Percentiles rank a stretch among this genome's conserved stretches.
These are phyloP conservation scores for Speleostelium caveatum DNA, from an alignment of 78 protist genomes.

Conservation along the genomic window DNA sequence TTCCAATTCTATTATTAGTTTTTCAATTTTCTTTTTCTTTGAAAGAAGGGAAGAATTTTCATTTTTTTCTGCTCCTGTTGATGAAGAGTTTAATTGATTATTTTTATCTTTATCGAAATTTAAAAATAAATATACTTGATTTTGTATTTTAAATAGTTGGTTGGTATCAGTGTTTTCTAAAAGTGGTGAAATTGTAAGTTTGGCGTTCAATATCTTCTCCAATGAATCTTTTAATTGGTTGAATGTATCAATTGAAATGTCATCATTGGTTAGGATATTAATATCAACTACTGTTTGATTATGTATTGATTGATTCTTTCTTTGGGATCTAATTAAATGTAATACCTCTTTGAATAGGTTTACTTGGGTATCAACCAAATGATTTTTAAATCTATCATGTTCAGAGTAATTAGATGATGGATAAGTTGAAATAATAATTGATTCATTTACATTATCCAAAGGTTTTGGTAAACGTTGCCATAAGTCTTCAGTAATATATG, in stretches of 20 bases:
- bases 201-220: conserved; percentile 18
- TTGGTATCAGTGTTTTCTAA: background rate
- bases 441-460: background rate
- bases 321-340: background rate
- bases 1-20: conserved; percentile 24
- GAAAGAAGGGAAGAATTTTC: background rate
- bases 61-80: background rate
- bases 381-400: background rate
- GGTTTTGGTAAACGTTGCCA: conserved; percentile 91
- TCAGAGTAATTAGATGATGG: conserved; percentile 57
- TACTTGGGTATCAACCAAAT: background rate
- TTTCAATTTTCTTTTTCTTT: conserved; percentile 21
- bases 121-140: background rate
- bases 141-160: background rate
- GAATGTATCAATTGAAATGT: background rate
- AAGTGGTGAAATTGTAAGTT: background rate
- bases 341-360: background rate
- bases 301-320: conserved; percentile 10
- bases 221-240: conserved; percentile 25
- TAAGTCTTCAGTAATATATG: conserved; percentile 96
- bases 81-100: background rate
- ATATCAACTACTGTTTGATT: conserved; percentile 23
- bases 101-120: conserved; percentile 14
- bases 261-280: background rate
- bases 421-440: conserved; percentile 87